phyloP scores from a whole-genome alignment of 768 basidiomycete genomes.

The Lentinula raphanica region DNA sequence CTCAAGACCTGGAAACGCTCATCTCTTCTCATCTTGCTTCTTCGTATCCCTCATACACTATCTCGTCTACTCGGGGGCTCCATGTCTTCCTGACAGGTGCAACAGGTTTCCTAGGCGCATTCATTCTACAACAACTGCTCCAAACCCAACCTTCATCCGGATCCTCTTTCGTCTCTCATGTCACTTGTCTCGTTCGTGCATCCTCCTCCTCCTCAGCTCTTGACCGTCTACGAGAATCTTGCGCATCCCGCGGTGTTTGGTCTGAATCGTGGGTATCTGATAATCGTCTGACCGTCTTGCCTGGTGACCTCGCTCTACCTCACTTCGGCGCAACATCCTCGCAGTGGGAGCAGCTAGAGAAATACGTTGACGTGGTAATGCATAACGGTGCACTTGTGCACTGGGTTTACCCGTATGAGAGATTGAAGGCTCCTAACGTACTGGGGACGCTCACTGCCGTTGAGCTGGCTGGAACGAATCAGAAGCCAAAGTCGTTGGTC shows the following conservation, averaged over 20 bases:
- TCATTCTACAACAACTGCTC: slow-evolving; percentile 80
- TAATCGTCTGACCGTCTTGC: slow-evolving; percentile 69
- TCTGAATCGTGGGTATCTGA: slow-evolving; percentile 71
- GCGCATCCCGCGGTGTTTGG: slow-evolving; percentile 83
- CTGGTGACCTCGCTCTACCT: slow-evolving; percentile 76
- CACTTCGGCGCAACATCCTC: slow-evolving; percentile 62
- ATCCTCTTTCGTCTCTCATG: slow-evolving; percentile 63
- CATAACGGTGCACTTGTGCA: slow-evolving; percentile 99
- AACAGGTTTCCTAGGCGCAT: slow-evolving; percentile 95
- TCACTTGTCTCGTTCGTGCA: slow-evolving; percentile 89
- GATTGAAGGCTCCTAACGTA: slow-evolving; percentile 89
- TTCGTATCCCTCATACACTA: slow-evolving; percentile 58
- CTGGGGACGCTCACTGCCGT: slow-evolving; percentile 81
- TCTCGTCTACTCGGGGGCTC: slow-evolving; percentile 47
- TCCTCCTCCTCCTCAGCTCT: slow-evolving; percentile 56
- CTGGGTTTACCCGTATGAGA: slow-evolving; percentile 98
- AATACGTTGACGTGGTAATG: slow-evolving; percentile 75
- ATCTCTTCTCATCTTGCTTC: slow-evolving; percentile 49
- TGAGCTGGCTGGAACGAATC: slow-evolving; percentile 60
- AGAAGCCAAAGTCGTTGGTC: slow-evolving; percentile 72
- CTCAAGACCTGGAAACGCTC: slow-evolving; percentile 69
- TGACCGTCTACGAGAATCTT: slow-evolving; percentile 63
- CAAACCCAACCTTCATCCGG: slow-evolving; percentile 27
- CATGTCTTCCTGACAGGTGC: slow-evolving; percentile 95
- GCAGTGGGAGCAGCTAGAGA: slow-evolving; percentile 62